Evolutionary conservation across 2,329 filamentous ascomycete genomes (phyloP).

Genomic region (Fusarium sp.): DNA sequence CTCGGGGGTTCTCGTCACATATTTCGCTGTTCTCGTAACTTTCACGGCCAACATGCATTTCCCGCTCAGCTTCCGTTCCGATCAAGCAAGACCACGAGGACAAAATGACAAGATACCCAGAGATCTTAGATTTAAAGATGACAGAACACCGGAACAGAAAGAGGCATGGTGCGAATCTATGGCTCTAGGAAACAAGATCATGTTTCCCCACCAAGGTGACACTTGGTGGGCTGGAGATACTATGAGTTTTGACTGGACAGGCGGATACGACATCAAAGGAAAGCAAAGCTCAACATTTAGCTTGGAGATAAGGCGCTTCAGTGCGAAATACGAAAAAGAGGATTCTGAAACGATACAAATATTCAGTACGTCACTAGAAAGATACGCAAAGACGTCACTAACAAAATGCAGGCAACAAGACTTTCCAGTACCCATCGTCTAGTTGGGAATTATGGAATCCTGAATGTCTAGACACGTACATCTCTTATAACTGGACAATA

Average conservation of each 20-base stretch:
- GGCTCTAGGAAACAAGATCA: background rate
- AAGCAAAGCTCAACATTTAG: background rate
- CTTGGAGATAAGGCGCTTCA: background rate
- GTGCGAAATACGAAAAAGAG: background rate
- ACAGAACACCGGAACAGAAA: background rate
- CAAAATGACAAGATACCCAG: background rate
- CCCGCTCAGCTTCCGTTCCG: background rate
- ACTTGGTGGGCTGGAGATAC: conserved; percentile 2
- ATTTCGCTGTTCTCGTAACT: background rate
- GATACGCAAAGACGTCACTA: background rate
- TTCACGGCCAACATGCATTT: background rate
- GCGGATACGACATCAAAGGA: background rate
- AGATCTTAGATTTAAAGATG: background rate
- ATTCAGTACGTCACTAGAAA: background rate
- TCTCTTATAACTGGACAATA: conserved; percentile 1
- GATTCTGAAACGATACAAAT: background rate
- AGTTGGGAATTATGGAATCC: background rate
- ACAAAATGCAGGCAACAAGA: background rate
- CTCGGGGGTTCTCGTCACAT: background rate
- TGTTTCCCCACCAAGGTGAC: background rate
- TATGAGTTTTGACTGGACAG: background rate
- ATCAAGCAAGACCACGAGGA: background rate
- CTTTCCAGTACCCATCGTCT: background rate
- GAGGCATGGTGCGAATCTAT: background rate
- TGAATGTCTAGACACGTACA: background rate